Base-by-base conservation (phyloP, 192 early-diverging fungal species). In the Backusella westeae region DNA sequence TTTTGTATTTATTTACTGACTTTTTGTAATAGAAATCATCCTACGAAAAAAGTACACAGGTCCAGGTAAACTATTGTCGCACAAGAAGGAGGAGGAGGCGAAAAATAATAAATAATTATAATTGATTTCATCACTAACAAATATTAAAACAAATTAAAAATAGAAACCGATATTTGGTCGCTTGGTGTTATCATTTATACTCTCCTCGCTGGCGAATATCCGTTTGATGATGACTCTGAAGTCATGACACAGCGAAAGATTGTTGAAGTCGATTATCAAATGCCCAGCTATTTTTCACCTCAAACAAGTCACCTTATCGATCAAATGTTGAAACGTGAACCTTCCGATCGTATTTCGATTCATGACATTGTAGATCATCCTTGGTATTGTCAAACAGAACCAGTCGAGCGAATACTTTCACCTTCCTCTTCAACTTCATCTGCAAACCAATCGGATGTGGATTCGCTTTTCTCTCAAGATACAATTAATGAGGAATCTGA, bases 171-270 rank as follows among this genome's bases (percentile, higher is more conserved):
- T 88, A 87, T 99, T 73, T 99, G 96, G 96, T 94, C 93, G 21
- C 85, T 99, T 63, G 97, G 97, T 69, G 92, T 97, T 15, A 93
- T 99, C 71, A 87, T 95, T 32, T 98, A 94, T 79, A 94, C 95
- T 44, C 83, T 96, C 36, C 84, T 95, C 29, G 93, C 91, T 69
- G 94, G 93, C 46, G 92, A 95, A 82, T 82, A 90, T 6, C 94
- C 94, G 8, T 95, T 92, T 77, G 94, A 95, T 79, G 93, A 94
- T 59, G 93, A 95, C 75, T 90, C 87, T 68, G 94, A 95, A 75
- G 74, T 78, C 2, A 82, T 85, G 7, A 86, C 91, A 46, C 91
- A 91, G 73, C 83, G 87, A 68, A 93, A 93, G 75, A 95, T 95
- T 32, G 76, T 89, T 44, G 84, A 90, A 36, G 81, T 93, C 10